A percentile compares a stretch with the other conserved stretches of the same genome.
These are phyloP conservation scores for Phytophthora megakarya DNA, from an alignment of 352 stramenopile species.

Conservation along the genomic window DNA sequence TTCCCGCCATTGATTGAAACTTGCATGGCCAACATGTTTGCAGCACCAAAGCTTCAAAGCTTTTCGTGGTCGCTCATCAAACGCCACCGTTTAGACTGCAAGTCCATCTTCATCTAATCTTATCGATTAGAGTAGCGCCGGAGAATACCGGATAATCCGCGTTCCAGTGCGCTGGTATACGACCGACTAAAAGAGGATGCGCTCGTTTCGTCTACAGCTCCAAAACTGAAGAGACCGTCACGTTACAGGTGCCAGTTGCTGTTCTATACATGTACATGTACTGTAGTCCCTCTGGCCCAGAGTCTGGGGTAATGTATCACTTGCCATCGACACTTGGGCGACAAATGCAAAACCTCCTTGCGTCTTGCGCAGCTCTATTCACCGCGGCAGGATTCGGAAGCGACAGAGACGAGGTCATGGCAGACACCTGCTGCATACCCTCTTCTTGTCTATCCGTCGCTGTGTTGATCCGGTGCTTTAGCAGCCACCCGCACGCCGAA, in stretches of 20 bases:
- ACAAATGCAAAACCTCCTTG: too few relatives aligned
- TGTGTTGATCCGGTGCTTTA: constrained; percentile 32
- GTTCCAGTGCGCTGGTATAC: constrained; percentile 20
- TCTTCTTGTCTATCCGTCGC: constrained; percentile 12
- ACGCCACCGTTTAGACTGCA: constrained; percentile 8
- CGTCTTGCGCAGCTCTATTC: too few relatives aligned
- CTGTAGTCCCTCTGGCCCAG: too few relatives aligned
- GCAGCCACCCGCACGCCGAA: constrained; percentile 13
- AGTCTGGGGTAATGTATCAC: not conserved
- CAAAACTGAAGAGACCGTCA: constrained; percentile 8
- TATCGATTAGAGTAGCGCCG: constrained; percentile 15
- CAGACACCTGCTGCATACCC: not conserved
- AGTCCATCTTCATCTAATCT: constrained; percentile 24
- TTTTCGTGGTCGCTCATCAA: constrained; percentile 11
- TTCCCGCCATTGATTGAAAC: not conserved
- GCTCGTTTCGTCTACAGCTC: constrained; percentile 9
- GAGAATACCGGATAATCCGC: constrained; percentile 2
- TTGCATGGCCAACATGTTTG: not conserved
- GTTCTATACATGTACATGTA: not conserved
- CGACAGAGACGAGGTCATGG: constrained; percentile 19
- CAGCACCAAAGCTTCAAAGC: not conserved
- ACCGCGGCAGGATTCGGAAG: constrained; percentile 14
- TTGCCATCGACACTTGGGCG: not conserved
- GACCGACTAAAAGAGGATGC: constrained; percentile 6
- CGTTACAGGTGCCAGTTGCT: not conserved